Base-by-base conservation (phyloP, 495 filamentous ascomycete species). In the Apodospora peruviana region DNA sequence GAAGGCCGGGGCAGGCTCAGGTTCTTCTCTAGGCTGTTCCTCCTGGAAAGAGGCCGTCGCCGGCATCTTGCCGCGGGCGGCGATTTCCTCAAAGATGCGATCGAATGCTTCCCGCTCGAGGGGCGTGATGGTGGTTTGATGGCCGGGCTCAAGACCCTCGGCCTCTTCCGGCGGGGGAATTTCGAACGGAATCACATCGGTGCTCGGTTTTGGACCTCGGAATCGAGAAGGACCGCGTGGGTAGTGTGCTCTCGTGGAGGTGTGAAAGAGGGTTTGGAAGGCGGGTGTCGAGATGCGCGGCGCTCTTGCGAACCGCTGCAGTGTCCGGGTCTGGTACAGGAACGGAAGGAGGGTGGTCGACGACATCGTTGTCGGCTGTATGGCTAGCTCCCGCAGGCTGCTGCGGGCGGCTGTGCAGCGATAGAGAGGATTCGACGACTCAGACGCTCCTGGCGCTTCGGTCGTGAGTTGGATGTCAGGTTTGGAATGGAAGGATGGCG, bases 271-370 rank as follows among this genome's bases (percentile, higher is more conserved):
- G 16, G 50, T 45, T 14, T 54, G 56, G 9, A 64, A 50, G 23
- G 47, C 37, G 45, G 42, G 55, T 40, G 50, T 38, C 41, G 50
- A 38, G 22, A 48, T 19, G 20, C 43, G n/a, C 14, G 7, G 18
- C 1, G 47, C 25, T 36, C 51, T n/a, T 4, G 57, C 52, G 10
- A 65, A 41, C 42, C 63, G 62, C 43, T 70, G 67, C 5, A 87
- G 69, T 0, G 83, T 85, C 47, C 71, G 71, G n/a, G 85, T 88
- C 45, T 85, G 80, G 61, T 88, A 89, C 7, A 90, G 75, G 41
- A 89, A 87, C 0, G 84, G 80, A 11, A 77, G 59, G 5, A 78
- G 51, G 2, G 71, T 70, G 1, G 66, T 64, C 16, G 61, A 57
- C 68, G 69, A 8, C 2, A 23, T 41, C 7, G 7, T 32, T 32